Evolutionary conservation across 75 land plant genomes (phyloP), one percentile per base, ranked within the genome.

Genomic region (Pseudotsuga menziesii): DNA sequence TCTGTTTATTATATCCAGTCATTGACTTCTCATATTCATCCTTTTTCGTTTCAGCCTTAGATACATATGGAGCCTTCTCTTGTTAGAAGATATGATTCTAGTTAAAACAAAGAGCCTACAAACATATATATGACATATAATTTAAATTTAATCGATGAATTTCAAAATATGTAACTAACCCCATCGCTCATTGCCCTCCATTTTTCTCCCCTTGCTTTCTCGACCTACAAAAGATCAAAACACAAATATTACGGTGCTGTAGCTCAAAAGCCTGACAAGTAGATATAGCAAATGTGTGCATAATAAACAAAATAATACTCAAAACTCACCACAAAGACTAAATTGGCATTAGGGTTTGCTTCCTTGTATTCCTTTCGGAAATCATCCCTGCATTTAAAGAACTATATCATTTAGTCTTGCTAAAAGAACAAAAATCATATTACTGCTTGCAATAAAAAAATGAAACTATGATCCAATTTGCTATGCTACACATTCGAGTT

Each of bases 131-230:
- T 29, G 0, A 29, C 32, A 29, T 29, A 29, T 0, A 29, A 29
- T 29, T 29, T 29, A 0, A 29, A 29, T 29, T 1, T 29, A 29
- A 29, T 29, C 32, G 32, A 1, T 29, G 32, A 29, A 29, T 29
- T 29, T 29, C 32, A 29, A 29, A 29, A 29, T 0, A 29, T 29
- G 32, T 29, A 85, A 29, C 91, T 82, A 73, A 94, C 97, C 60
- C 82, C 91, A 2, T 79, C 80, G 58, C 82, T 78, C 90, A 93
- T 56, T 26, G 88, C 74, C 52, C 87, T 89, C 96, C 96, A 93
- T 80, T 84, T 91, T 72, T 85, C 88, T 63, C 96, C 96, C 41
- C 88, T 93, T 60, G 96, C 96, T 80, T 91, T 93, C 32, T 91
- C 96, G 74, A 93, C 96, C 94, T 92, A 58, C 74, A 4, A 48